Conservation (phyloP, 2,329 filamentous ascomycete genomes). For the Epichloe bromicola region DNA sequence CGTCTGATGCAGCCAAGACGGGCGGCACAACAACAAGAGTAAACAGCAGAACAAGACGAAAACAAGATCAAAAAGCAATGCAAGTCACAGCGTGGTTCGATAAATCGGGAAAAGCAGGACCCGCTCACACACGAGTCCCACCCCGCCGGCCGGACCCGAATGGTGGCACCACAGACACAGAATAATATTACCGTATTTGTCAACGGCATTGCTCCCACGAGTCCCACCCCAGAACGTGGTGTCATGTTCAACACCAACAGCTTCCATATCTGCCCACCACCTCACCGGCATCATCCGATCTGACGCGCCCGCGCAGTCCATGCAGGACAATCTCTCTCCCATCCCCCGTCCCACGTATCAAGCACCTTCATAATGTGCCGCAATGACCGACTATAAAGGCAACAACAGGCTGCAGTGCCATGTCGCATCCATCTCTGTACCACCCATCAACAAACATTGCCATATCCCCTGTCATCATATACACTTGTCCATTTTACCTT, state of each 20-base stretch:
- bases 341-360: too few relatives aligned
- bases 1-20: too few relatives aligned
- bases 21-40: too few relatives aligned
- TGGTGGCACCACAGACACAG: constrained; percentile 1
- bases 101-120: constrained; percentile 1
- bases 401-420: too few relatives aligned
- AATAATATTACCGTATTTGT: too few relatives aligned
- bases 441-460: too few relatives aligned
- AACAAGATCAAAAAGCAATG: background rate
- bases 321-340: background rate
- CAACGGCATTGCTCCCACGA: background rate
- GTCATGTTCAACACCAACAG: background rate
- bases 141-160: background rate
- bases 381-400: too few relatives aligned
- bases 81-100: background rate
- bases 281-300: background rate
- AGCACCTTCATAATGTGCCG: too few relatives aligned
- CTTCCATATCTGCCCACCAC: constrained; percentile 4
- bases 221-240: background rate
- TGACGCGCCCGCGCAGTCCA: too few relatives aligned
- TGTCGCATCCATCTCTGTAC: too few relatives aligned
- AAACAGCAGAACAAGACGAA: too few relatives aligned
- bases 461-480: too few relatives aligned
- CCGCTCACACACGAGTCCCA: background rate
- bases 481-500: background rate